phyloP scores from a whole-genome alignment of 345 rosid genomes.

The Dipteronia dyeriana region DNA sequence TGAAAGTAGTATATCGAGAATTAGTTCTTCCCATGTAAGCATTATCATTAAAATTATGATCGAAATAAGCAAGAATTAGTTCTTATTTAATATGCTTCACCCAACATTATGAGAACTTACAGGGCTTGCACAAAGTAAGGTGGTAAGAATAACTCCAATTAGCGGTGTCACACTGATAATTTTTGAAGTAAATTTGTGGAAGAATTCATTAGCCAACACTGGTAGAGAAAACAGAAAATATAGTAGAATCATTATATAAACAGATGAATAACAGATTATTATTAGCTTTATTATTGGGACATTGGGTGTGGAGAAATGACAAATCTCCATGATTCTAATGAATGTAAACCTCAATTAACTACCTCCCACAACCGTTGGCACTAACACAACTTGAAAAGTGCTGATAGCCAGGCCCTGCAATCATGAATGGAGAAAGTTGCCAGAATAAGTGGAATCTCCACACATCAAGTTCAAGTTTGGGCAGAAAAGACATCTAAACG shows the following conservation, averaged over 20 bases:
- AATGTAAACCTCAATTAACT: slow-evolving; percentile 12
- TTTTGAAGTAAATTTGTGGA: slow-evolving; percentile 86
- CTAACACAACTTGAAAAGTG: slow-evolving; percentile 95
- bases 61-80: neutral
- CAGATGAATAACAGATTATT: neutral
- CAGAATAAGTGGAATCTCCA: slow-evolving; percentile 1
- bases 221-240: slow-evolving; percentile 31
- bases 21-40: slow-evolving; percentile 15
- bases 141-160: slow-evolving; percentile 91
- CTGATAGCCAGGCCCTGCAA: slow-evolving; percentile 89
- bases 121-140: slow-evolving; percentile 95
- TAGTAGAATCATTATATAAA: slow-evolving; percentile 4
- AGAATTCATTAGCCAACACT: slow-evolving; percentile 90
- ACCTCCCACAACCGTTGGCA: slow-evolving; percentile 92
- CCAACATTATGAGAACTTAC: slow-evolving; percentile 47
- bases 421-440: slow-evolving; percentile 13
- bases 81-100: neutral
- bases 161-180: slow-evolving; percentile 79
- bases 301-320: slow-evolving; percentile 2
- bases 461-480: neutral
- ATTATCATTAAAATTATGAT: slow-evolving; percentile 5
- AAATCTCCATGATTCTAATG: slow-evolving; percentile 11
- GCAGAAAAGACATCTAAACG: neutral
- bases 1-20: slow-evolving; percentile 13
- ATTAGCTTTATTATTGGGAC: neutral